These are phyloP conservation scores for Gliomastix tumulicola DNA, from an alignment of 2,329 filamentous ascomycete species.

Conservation along the genomic window DNA sequence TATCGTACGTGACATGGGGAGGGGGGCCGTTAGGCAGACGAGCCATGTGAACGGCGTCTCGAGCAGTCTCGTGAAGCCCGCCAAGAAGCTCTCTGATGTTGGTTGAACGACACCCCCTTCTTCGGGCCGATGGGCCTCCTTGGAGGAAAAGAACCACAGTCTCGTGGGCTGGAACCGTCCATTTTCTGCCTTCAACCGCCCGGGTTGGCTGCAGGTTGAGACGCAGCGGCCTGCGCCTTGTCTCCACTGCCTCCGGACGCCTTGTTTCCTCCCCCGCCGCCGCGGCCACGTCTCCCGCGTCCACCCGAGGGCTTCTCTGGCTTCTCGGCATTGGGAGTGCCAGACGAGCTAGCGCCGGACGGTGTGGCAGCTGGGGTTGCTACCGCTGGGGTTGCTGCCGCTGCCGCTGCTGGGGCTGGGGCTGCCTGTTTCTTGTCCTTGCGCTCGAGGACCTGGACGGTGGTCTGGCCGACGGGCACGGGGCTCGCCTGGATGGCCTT, in stretches of 20 bases:
- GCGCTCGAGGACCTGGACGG: conserved; percentile 79
- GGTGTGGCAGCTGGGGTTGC: not conserved
- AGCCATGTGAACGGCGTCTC: too few relatives aligned
- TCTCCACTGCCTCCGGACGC: conserved; percentile 6
- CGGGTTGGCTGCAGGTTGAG: too few relatives aligned
- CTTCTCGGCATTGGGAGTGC: conserved; percentile 7
- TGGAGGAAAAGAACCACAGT: too few relatives aligned
- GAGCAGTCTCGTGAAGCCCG: too few relatives aligned
- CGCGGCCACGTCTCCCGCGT: conserved; percentile 14
- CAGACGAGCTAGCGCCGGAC: conserved; percentile 1
- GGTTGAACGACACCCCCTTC: too few relatives aligned
- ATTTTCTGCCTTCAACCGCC: too few relatives aligned
- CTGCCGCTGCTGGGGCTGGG: conserved; percentile 3
- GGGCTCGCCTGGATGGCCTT: conserved; percentile 79
- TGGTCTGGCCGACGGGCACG: conserved; percentile 74
- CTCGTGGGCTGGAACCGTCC: too few relatives aligned
- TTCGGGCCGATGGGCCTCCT: too few relatives aligned
- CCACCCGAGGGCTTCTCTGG: conserved; percentile 10
- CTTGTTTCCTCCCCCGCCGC: conserved; percentile 9
- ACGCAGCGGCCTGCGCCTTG: conserved; percentile 2
- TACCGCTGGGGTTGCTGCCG: conserved; percentile 3
- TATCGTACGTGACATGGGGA: too few relatives aligned
- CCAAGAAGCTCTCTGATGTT: too few relatives aligned
- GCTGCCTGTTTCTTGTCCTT: conserved; percentile 49
- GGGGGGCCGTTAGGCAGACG: too few relatives aligned